Evolutionary conservation across 2,329 filamentous ascomycete species (phyloP).

Genomic region (Fusarium haematococcum): DNA sequence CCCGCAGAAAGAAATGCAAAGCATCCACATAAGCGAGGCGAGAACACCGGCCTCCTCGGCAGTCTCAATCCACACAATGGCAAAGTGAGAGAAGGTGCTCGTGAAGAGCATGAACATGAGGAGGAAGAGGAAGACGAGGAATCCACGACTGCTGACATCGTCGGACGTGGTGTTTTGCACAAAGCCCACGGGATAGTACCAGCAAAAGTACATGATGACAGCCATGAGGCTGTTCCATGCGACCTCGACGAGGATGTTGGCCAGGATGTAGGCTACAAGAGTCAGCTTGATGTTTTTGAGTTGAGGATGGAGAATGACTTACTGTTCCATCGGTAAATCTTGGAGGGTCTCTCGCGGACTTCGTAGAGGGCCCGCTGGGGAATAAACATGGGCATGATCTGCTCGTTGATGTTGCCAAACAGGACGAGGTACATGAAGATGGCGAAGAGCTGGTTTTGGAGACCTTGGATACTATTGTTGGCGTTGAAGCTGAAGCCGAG

Average conservation of each 20-base stretch:
- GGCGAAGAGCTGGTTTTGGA: conserved; percentile 76
- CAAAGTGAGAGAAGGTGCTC: conserved; percentile 43
- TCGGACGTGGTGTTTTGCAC: conserved; percentile 40
- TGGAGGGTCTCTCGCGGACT: conserved; percentile 74
- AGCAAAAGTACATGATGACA: conserved; percentile 41
- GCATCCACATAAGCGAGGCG: conserved; percentile 55
- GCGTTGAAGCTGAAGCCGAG: conserved; percentile 76
- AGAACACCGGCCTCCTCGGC: conserved; percentile 42
- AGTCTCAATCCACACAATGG: conserved; percentile 36
- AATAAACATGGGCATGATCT: conserved; percentile 79
- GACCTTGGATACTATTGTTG: conserved; percentile 65
- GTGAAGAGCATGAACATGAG: conserved; percentile 44
- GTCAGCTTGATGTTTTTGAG: neutral
- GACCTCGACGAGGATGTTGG: conserved; percentile 42
- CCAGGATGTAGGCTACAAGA: conserved; percentile 33
- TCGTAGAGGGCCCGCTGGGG: conserved; percentile 75
- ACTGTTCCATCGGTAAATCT: conserved; percentile 63
- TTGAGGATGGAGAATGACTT: neutral
- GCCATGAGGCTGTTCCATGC: conserved; percentile 43
- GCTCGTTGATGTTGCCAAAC: conserved; percentile 69
- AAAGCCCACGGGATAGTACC: conserved; percentile 46
- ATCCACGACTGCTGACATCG: conserved; percentile 37
- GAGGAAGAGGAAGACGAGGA: conserved; percentile 41
- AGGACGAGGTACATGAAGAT: conserved; percentile 78
- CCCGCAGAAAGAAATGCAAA: conserved; percentile 44